Conservation (phyloP, 805 yeast species). For the Jamesozyma spencerorum region DNA sequence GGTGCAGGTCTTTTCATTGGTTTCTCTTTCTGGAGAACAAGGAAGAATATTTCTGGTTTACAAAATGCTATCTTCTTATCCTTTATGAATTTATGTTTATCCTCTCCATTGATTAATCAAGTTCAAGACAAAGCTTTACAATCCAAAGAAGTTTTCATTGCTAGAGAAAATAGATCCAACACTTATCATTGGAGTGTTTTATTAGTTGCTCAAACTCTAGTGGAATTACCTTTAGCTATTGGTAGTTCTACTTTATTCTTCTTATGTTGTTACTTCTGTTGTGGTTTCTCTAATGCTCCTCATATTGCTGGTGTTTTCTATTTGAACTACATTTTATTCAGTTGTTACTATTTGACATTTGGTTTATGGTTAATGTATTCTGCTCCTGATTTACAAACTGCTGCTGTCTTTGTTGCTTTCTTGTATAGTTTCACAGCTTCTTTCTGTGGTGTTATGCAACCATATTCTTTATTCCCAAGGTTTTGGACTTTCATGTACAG, state of each 20-base stretch:
- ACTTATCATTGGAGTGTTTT: slow-evolving; percentile 66
- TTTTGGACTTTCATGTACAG: slow-evolving; percentile 72
- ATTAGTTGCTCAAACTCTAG: slow-evolving; percentile 42
- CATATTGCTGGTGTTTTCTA: slow-evolving; percentile 43
- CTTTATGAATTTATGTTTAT: slow-evolving; percentile 50
- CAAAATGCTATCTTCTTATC: slow-evolving; percentile 54
- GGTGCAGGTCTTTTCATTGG: slow-evolving; percentile 62
- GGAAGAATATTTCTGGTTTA: slow-evolving; percentile 44
- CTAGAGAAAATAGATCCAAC: slow-evolving; percentile 61
- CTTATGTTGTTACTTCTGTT: slow-evolving; percentile 45
- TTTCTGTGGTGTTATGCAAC: slow-evolving; percentile 33
- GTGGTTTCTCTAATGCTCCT: slow-evolving; percentile 34
- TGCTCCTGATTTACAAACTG: slow-evolving; percentile 63
- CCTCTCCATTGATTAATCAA: slow-evolving; percentile 55
- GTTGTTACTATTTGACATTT: slow-evolving; percentile 37
- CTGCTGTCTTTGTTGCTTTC: slow-evolving; percentile 49
- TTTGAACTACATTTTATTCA: slow-evolving; percentile 36
- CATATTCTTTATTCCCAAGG: slow-evolving; percentile 46
- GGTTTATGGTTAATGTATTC: slow-evolving; percentile 45
- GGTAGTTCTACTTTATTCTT: slow-evolving; percentile 42
- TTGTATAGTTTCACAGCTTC: slow-evolving; percentile 28
- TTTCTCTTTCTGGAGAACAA: slow-evolving; percentile 59
- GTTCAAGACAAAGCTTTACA: slow-evolving; percentile 51
- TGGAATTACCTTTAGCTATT: slow-evolving; percentile 54
- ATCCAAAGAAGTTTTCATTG: slow-evolving; percentile 58